These are phyloP conservation scores for Mitragyna speciosa DNA, from an alignment of 257 asterid genomes.

Conservation along the genomic window DNA sequence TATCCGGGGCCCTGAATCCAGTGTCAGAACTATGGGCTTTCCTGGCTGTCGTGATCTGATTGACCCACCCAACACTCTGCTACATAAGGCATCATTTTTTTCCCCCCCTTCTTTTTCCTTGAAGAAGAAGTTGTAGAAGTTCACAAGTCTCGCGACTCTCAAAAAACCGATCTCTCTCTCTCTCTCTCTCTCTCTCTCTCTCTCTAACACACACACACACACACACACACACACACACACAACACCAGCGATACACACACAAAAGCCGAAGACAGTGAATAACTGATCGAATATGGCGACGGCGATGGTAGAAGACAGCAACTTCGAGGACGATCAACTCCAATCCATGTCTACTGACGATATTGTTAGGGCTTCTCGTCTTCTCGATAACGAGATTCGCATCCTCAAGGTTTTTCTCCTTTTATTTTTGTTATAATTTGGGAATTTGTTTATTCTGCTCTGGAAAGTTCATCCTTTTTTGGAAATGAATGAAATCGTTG, in stretches of 20 bases:
- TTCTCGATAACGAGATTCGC: slow-evolving; percentile 81
- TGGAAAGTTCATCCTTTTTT: not conserved
- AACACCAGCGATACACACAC: not conserved
- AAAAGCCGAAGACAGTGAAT: not conserved
- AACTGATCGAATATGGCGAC: slow-evolving; percentile 52
- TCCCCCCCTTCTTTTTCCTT: not conserved
- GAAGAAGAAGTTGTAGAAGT: not conserved
- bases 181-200: not conserved
- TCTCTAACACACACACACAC: not conserved
- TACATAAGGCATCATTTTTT: too few species aligned
- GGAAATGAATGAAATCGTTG: not conserved
- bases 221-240: not conserved
- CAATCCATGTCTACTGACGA: slow-evolving; percentile 82
- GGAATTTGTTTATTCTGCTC: not conserved
- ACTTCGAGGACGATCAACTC: slow-evolving; percentile 75
- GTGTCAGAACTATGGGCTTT: not conserved
- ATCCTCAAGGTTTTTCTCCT: slow-evolving; percentile 54
- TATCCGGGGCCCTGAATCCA: not conserved
- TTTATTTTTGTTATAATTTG: not conserved
- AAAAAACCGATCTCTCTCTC: not conserved
- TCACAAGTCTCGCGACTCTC: not conserved
- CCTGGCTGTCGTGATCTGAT: too few species aligned
- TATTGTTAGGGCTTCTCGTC: slow-evolving; percentile 79
- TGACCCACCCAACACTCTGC: not conserved
- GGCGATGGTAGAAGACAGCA: slow-evolving; percentile 79